Conservation (phyloP, 2,329 filamentous ascomycete genomes). For the Geosmithia flava region DNA sequence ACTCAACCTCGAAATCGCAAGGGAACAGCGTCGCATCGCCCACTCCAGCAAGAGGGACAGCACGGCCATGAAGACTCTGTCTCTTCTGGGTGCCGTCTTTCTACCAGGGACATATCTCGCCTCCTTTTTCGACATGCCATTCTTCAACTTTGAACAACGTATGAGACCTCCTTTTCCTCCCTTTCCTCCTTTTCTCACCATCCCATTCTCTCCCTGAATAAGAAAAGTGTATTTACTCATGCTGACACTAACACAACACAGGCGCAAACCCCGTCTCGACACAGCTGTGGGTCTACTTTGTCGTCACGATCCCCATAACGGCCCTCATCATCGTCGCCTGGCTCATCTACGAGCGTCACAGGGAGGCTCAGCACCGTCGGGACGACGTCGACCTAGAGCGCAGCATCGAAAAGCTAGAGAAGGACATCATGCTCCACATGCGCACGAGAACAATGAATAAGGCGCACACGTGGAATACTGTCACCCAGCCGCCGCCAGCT, state of each 20-base stretch:
- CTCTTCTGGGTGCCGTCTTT: slow-evolving; percentile 50
- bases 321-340: slow-evolving; percentile 40
- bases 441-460: slow-evolving; percentile 45
- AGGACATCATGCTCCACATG: slow-evolving; percentile 42
- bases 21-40: slow-evolving; percentile 45
- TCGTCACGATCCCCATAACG: slow-evolving; percentile 46
- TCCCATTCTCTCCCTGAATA: not conserved
- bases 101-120: slow-evolving; percentile 50
- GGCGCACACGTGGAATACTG: slow-evolving; percentile 38
- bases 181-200: not conserved
- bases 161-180: not conserved
- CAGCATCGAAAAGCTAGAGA: slow-evolving; percentile 44
- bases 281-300: slow-evolving; percentile 52
- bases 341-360: slow-evolving; percentile 38
- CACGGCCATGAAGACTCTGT: slow-evolving; percentile 54
- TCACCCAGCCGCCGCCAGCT: slow-evolving; percentile 13
- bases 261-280: slow-evolving; percentile 30
- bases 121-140: slow-evolving; percentile 54
- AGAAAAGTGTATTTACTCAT: not conserved
- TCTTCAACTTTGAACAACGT: slow-evolving; percentile 44
- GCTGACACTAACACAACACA: slow-evolving; percentile 1
- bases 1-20: slow-evolving; percentile 50
- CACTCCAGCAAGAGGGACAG: slow-evolving; percentile 49
- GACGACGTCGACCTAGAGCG: slow-evolving; percentile 41
- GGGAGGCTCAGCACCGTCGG: slow-evolving; percentile 31